These are phyloP conservation scores for Austroboletus novae-zelandiae DNA, from an alignment of 1,284 basidiomycete genomes.

Conservation along the genomic window DNA sequence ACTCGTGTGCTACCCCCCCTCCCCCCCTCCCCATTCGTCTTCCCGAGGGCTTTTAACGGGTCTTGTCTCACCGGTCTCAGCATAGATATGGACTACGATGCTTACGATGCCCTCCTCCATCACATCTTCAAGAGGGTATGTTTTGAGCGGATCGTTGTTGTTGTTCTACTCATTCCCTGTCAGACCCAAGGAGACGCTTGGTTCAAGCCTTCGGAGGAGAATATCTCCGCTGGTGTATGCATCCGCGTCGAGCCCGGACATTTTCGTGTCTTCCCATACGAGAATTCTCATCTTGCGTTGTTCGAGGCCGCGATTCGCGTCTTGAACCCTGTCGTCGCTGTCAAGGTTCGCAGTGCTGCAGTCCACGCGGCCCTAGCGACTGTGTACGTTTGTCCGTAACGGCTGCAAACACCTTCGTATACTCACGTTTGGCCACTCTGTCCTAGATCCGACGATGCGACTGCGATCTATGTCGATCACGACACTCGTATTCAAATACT, in stretches of 20 bases:
- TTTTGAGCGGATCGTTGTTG: background rate
- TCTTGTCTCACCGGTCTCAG: conserved; percentile 5
- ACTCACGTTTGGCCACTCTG: conserved; percentile 1
- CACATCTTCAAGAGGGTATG: conserved; percentile 31
- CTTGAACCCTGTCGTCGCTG: conserved; percentile 78
- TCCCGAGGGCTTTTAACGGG: conserved; percentile 8
- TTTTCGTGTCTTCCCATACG: conserved; percentile 73
- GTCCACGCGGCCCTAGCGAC: conserved; percentile 74
- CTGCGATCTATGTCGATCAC: conserved; percentile 59
- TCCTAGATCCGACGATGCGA: conserved; percentile 44
- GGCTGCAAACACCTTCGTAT: background rate
- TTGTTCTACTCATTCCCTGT: background rate
- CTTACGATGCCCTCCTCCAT: conserved; percentile 34
- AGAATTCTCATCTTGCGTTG: conserved; percentile 61
- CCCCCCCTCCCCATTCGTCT: background rate
- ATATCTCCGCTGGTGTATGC: conserved; percentile 56
- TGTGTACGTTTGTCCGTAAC: conserved; percentile 39
- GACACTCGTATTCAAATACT: conserved; percentile 73
- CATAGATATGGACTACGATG: conserved; percentile 35
- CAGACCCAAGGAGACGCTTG: conserved; percentile 57
- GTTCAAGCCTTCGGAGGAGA: conserved; percentile 50
- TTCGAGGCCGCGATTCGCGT: conserved; percentile 70
- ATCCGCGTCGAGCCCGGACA: conserved; percentile 58
- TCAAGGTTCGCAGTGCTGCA: conserved; percentile 76
- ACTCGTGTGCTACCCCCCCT: conserved; percentile 1